Base-by-base conservation (phyloP, 2,329 filamentous ascomycete species). In the Colletotrichum liaoningense region DNA sequence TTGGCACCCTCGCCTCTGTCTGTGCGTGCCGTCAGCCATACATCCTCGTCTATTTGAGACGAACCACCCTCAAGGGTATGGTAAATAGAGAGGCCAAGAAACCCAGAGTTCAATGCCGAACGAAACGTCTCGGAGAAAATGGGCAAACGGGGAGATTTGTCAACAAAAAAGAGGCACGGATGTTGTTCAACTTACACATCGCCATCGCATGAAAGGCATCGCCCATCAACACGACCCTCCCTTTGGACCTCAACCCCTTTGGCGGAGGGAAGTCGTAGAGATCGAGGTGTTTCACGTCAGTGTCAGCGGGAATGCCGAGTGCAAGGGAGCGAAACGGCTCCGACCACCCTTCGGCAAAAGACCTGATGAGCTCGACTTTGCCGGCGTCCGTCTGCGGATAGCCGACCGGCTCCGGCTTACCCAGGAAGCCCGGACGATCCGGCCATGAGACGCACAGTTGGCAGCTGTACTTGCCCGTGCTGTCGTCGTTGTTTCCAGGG, bases 181-280 rank as follows among this genome's bases (percentile, higher is more conserved):
- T n/a, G 5, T 19, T 19, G 5, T 19, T 42, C 14, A 19, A 79
- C 87, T 79, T 84, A 90, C 88, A 90, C 88, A 90, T 90, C 0
- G 87, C 86, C 88, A 91, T 91, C 0, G 87, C 84, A 77, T 91
- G 89, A 3, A 89, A 82, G 0, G 89, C 86, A 78, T 91, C 89
- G 0, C 89, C 89, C 70, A 89, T 82, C 1, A 91, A 75, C 0
- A 87, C 83, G 0, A 84, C 85, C 2, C 82, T 81, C 0, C 86
- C 86, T 7, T 78, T 80, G 0, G 81, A 80, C 57, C 81, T 84
- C 5, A 84, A 69, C 1, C 78, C 79, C 4, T 75, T 77, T 1
- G 81, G 80, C 1, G 86, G 86, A 1, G 84, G 79, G 80, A 86
- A 88, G 77, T 90, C 88, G 35, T 86, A 83, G 5, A 89, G 78